Conservation (phyloP, 345 rosid genomes). For the Noccaea bulbosa region DNA sequence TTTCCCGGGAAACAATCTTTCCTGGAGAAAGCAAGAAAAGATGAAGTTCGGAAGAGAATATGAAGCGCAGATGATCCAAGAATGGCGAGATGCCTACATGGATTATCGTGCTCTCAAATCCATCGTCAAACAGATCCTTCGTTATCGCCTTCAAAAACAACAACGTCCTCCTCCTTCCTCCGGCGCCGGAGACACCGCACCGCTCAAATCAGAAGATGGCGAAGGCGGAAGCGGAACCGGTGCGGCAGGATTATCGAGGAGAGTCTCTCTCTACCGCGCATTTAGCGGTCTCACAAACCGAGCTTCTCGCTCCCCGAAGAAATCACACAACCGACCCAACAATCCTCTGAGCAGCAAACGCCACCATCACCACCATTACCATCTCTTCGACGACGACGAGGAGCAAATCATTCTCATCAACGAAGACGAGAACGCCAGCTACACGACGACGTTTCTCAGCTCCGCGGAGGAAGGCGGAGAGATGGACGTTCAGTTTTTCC, state of each 20-base stretch:
- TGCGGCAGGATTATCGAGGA: slow-evolving; percentile 20
- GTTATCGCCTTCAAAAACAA: slow-evolving; percentile 35
- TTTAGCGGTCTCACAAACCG: slow-evolving; percentile 71
- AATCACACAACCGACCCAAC: slow-evolving; percentile 24
- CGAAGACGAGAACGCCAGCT: slow-evolving; percentile 26
- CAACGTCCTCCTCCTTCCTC: slow-evolving; percentile 18
- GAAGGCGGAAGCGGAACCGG: slow-evolving; percentile 9
- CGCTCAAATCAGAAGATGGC: neutral
- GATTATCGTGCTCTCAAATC: slow-evolving; percentile 67
- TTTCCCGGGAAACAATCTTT: slow-evolving; percentile 26
- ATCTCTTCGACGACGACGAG: slow-evolving; percentile 47
- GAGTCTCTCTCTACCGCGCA: slow-evolving; percentile 58
- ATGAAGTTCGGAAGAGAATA: slow-evolving; percentile 92
- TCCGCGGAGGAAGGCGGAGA: slow-evolving; percentile 65
- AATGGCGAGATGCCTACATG: slow-evolving; percentile 90
- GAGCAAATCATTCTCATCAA: slow-evolving; percentile 63
- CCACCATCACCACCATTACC: slow-evolving; percentile 27
- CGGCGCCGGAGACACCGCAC: slow-evolving; percentile 14
- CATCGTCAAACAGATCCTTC: slow-evolving; percentile 54
- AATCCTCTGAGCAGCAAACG: slow-evolving; percentile 34
- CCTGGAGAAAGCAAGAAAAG: neutral
- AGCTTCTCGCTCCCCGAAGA: slow-evolving; percentile 41
- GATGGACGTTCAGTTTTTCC: slow-evolving; percentile 58
- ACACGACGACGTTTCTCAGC: slow-evolving; percentile 58
- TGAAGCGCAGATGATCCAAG: slow-evolving; percentile 71